Percentiles rank a stretch among this genome's conserved stretches.
Conservation (phyloP, 176 grass and related monocot genomes). For the Hordeum vulgare region DNA sequence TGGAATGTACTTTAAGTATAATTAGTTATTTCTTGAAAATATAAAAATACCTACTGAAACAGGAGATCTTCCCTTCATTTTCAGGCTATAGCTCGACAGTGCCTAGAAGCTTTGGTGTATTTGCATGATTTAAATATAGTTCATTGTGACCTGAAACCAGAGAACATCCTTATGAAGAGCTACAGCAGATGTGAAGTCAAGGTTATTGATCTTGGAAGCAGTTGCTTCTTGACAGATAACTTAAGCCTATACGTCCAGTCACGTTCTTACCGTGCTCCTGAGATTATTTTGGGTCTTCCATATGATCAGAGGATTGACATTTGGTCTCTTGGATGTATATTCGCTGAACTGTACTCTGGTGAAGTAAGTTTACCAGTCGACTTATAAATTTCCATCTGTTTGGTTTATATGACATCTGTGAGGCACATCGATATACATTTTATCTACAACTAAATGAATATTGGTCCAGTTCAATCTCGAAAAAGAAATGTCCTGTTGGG, state of each 20-base stretch:
- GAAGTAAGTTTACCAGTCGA: constrained; percentile 51
- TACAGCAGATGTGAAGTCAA: constrained; percentile 98
- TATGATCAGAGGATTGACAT: constrained; percentile 97
- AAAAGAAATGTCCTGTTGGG: background rate
- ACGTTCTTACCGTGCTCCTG: constrained; percentile 93
- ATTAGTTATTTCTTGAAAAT: constrained; percentile 18
- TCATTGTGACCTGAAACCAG: constrained; percentile 95
- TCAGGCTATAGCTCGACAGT: constrained; percentile 89
- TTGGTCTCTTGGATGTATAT: constrained; percentile 98
- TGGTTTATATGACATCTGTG: background rate
- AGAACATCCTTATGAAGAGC: constrained; percentile 98
- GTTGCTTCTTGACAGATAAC: constrained; percentile 87
- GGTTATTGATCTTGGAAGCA: constrained; percentile 98
- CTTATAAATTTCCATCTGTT: constrained; percentile 6
- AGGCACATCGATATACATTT: background rate
- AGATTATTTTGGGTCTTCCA: constrained; percentile 84
- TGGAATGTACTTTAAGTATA: background rate
- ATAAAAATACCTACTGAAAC: background rate
- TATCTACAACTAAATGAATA: background rate
- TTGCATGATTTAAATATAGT: constrained; percentile 89
- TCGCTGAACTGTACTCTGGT: constrained; percentile 81
- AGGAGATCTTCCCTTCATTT: background rate
- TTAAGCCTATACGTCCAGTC: constrained; percentile 89
- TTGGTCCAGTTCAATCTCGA: background rate
- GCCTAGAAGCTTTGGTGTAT: constrained; percentile 83